phyloP scores from a whole-genome alignment of 306 rosid species.

The Cyclanthera cordifolia region DNA sequence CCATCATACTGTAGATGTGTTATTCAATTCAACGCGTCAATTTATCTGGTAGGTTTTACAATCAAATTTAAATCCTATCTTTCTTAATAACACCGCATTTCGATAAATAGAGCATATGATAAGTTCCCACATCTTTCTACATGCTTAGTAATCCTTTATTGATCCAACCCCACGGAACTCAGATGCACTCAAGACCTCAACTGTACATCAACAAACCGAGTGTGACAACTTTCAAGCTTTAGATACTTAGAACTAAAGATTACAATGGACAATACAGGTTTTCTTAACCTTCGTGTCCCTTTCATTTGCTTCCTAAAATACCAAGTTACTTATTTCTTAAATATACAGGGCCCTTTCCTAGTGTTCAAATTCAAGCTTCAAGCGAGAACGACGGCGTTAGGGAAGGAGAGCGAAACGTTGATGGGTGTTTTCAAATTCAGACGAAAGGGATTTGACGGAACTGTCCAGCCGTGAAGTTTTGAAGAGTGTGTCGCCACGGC shows the following conservation, averaged over 20 bases:
- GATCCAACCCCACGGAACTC: neutral
- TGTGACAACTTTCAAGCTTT: neutral
- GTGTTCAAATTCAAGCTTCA: constrained; percentile 19
- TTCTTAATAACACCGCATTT: neutral
- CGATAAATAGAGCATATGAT: neutral
- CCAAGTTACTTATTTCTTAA: neutral
- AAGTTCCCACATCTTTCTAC: neutral
- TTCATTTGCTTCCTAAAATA: neutral
- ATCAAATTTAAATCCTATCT: neutral
- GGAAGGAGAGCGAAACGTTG: constrained; percentile 16
- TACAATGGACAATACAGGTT: neutral
- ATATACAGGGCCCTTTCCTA: neutral
- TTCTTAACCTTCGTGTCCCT: neutral
- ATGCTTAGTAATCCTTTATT: neutral
- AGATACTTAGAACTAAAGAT: neutral
- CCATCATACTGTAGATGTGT: constrained; percentile 34
- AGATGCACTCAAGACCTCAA: neutral
- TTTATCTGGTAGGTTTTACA: neutral
- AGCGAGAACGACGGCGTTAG: constrained; percentile 51
- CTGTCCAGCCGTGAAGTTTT: constrained; percentile 31
- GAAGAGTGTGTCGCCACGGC: constrained; percentile 38
- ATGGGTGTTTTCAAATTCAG: constrained; percentile 18
- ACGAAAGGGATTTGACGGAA: constrained; percentile 49
- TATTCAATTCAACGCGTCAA: neutral
- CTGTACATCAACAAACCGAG: neutral